Base-by-base conservation (phyloP, 768 basidiomycete genomes). In the Agrocybe praecox region DNA sequence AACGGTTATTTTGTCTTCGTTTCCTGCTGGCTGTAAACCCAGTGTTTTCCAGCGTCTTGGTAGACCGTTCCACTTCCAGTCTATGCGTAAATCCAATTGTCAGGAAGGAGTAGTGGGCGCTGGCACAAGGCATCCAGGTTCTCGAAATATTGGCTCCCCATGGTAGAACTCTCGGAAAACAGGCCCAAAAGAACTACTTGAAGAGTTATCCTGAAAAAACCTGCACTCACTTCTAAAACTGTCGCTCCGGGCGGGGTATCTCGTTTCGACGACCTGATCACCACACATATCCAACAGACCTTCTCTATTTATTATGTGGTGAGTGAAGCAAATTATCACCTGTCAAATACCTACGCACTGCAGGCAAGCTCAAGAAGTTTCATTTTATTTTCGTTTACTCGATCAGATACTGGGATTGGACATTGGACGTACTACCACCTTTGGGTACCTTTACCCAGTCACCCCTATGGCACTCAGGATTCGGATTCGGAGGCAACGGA, bases 261-360 rank as follows among this genome's bases (percentile, higher is more conserved):
- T 17, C 65, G 69, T 18, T 69, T 59, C 46, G 70, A 72, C 29
- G 69, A 72, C 51, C 65, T 68, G 24, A 56, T 62, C 17, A 65
- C 53, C 6, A 61, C 63, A 9, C 69, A 70, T 46, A 68, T 67
- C 36, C 50, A 57, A 4, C 66, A 67, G 29, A 69, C 66, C 6
- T 46, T 55, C 22, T 53, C 50, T 1, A 61, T 68, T 47, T 67
- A 69, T 53, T 63, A 48, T 17, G 68, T 70, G 23, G 69, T 67
- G 57, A 32, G 66, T 53, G 18, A 65, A 66, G 67, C 67, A 52
- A 22, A 66, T 59, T 17, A 18, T 26, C 17, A 11, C 8, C 29
- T 18, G 2, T 8, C 14, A 8, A 24, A 26, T 29, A 14, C 22
- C 21, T 44, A 21, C 17, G 19, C 17, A 32, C 11, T 19, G 2